These are phyloP conservation scores for Conringia planisiliqua DNA, from an alignment of 345 rosid genomes.

Conservation along the genomic window DNA sequence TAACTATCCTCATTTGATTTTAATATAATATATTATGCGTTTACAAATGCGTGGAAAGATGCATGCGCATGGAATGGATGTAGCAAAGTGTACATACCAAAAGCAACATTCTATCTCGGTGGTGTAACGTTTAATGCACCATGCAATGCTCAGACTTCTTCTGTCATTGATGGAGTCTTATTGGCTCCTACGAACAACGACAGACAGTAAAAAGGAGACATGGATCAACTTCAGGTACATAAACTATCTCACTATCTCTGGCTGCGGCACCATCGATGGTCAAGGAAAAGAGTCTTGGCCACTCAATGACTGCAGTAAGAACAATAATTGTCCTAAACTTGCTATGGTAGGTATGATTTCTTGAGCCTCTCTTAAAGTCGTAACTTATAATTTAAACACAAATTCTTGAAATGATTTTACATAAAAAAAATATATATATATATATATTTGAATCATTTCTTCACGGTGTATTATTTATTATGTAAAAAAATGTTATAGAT, in stretches of 20 bases:
- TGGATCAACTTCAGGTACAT: not conserved
- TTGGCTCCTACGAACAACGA: not conserved
- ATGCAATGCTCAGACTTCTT: not conserved
- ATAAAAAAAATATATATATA: no score
- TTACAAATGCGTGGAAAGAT: not conserved
- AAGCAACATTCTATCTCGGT: not conserved
- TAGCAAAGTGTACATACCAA: not conserved
- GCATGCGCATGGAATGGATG: not conserved
- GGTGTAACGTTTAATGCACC: not conserved
- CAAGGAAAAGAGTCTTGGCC: not conserved
- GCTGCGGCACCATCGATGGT: not conserved
- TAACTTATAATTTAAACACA: not conserved
- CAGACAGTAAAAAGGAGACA: not conserved
- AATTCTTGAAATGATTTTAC: no score
- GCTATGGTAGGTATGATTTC: not conserved
- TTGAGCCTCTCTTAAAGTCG: not conserved
- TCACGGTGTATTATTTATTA: not conserved
- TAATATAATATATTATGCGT: not conserved
- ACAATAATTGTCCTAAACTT: not conserved
- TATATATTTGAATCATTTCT: not conserved
- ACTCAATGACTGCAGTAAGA: not conserved
- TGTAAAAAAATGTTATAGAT: no score
- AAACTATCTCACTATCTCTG: not conserved
- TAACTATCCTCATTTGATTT: not conserved
- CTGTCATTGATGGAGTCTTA: not conserved